Percentiles rank a stretch among this genome's conserved stretches.
Evolutionary conservation across 495 filamentous ascomycete genomes (phyloP).

Genomic region (Aspergillus sparsus): DNA sequence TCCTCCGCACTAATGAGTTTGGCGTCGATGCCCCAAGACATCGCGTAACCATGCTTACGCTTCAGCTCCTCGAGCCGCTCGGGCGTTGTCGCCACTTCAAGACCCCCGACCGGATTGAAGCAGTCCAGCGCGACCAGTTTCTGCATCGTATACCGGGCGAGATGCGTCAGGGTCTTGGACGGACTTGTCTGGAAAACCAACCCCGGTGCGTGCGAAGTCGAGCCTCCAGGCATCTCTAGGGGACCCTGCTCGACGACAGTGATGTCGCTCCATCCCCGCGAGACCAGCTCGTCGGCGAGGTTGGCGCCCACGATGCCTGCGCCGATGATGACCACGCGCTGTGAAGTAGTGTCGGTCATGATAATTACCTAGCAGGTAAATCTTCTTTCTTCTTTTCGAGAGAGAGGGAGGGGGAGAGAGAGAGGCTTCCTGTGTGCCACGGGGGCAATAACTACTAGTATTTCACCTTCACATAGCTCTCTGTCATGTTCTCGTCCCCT

Average conservation of each 20-base stretch:
- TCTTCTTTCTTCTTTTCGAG: background rate
- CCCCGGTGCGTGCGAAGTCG: slow-evolving; percentile 54
- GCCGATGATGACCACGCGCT: slow-evolving; percentile 53
- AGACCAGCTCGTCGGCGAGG: slow-evolving; percentile 53
- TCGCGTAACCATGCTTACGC: slow-evolving; percentile 52
- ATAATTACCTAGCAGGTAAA: background rate
- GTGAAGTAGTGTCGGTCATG: background rate
- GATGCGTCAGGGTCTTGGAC: slow-evolving; percentile 52
- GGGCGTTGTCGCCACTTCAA: slow-evolving; percentile 53
- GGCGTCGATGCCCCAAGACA: slow-evolving; percentile 50
- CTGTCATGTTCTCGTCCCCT: too few relatives aligned
- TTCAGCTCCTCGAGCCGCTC: slow-evolving; percentile 52
- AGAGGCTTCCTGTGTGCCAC: too few relatives aligned
- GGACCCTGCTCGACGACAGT: slow-evolving; percentile 58
- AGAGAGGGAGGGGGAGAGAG: too few relatives aligned
- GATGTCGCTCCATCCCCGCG: slow-evolving; percentile 51
- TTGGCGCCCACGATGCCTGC: slow-evolving; percentile 57
- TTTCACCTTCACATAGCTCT: too few relatives aligned
- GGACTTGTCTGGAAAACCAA: slow-evolving; percentile 53
- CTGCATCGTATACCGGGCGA: slow-evolving; percentile 51
- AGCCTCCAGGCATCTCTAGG: slow-evolving; percentile 52
- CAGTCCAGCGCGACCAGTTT: slow-evolving; percentile 49
- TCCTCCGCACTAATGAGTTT: slow-evolving; percentile 44
- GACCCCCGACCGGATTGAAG: slow-evolving; percentile 53
- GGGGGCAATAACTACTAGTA: too few relatives aligned